phyloP scores from a whole-genome alignment of 2,329 filamentous ascomycete species.

The Didymella segeticola region DNA sequence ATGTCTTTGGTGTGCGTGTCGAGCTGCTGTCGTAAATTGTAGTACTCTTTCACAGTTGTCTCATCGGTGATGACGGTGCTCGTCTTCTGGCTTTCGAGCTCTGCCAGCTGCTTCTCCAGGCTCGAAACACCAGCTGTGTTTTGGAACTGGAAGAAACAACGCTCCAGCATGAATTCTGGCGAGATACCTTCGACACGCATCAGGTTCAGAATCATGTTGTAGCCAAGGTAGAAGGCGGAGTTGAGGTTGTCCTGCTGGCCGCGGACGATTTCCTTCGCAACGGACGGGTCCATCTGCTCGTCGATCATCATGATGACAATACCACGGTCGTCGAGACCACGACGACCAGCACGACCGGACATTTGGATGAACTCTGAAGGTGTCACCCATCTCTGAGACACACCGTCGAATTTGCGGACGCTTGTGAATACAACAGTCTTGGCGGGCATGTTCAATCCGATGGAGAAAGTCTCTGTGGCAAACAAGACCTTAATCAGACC shows the following conservation, averaged over 20 bases:
- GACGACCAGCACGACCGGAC: conserved; percentile 94
- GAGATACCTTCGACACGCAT: conserved; percentile 99
- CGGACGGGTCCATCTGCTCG: conserved; percentile 91
- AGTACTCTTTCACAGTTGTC: conserved; percentile 89
- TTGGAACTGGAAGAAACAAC: conserved; percentile 98
- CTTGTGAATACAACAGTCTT: conserved; percentile 99
- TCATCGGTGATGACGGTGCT: conserved; percentile 84
- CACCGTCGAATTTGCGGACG: conserved; percentile 93
- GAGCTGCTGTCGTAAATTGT: conserved; percentile 84
- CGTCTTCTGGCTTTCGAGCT: conserved; percentile 77
- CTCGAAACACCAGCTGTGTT: conserved; percentile 86
- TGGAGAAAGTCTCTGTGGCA: conserved; percentile 98
- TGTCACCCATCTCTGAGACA: conserved; percentile 79
- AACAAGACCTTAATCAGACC: conserved; percentile 97
- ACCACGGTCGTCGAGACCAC: conserved; percentile 95
- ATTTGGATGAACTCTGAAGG: conserved; percentile 98
- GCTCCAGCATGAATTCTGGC: conserved; percentile 97
- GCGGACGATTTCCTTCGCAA: conserved; percentile 94
- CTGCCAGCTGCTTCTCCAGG: conserved; percentile 81
- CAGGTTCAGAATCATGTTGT: conserved; percentile 98
- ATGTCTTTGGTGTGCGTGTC: conserved; percentile 86
- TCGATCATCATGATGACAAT: conserved; percentile 99
- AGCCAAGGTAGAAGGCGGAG: conserved; percentile 95
- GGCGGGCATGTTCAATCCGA: conserved; percentile 97
- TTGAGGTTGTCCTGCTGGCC: conserved; percentile 97